A percentile compares a stretch with the other conserved stretches of the same genome.
Evolutionary conservation across 768 basidiomycete genomes (phyloP).

Genomic region (Leccinellum rugosiceps): DNA sequence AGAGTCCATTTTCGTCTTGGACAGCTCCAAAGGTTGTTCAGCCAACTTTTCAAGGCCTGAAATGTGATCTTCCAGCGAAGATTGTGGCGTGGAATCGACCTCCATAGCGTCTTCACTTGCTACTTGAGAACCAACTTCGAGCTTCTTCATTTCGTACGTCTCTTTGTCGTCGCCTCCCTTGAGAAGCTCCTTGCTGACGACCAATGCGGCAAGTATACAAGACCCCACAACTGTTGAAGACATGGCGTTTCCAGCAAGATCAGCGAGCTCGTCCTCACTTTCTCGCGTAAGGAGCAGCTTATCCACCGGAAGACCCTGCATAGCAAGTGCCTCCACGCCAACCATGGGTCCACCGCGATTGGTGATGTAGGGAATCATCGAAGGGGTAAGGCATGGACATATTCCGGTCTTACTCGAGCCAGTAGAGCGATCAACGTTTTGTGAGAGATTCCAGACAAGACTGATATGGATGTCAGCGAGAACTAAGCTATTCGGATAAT

Average conservation of each 20-base stretch:
- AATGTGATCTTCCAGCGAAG: conserved; percentile 48
- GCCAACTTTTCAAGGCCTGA: conserved; percentile 69
- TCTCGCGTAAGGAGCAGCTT: conserved; percentile 90
- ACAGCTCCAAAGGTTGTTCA: conserved; percentile 65
- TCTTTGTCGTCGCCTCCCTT: conserved; percentile 60
- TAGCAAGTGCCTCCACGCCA: conserved; percentile 85
- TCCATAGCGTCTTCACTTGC: conserved; percentile 45
- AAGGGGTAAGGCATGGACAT: conserved; percentile 89
- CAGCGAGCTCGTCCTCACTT: conserved; percentile 89
- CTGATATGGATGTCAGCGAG: conserved; percentile 36
- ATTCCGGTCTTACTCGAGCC: conserved; percentile 80
- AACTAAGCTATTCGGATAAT: neutral
- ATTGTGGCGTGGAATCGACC: conserved; percentile 37
- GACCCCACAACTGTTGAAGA: conserved; percentile 94
- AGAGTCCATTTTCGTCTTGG: conserved; percentile 44
- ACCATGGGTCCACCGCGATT: conserved; percentile 96
- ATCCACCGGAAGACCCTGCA: conserved; percentile 93
- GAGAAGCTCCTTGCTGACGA: conserved; percentile 62
- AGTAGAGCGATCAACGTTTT: conserved; percentile 92
- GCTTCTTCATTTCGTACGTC: conserved; percentile 67
- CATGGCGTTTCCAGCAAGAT: conserved; percentile 97
- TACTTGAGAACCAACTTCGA: conserved; percentile 27
- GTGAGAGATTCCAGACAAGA: conserved; percentile 93
- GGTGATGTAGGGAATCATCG: conserved; percentile 96
- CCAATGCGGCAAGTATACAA: conserved; percentile 79